These are phyloP conservation scores for Symbiodinium natans DNA, from an alignment of 73 alveolate species.

Conservation along the genomic window DNA sequence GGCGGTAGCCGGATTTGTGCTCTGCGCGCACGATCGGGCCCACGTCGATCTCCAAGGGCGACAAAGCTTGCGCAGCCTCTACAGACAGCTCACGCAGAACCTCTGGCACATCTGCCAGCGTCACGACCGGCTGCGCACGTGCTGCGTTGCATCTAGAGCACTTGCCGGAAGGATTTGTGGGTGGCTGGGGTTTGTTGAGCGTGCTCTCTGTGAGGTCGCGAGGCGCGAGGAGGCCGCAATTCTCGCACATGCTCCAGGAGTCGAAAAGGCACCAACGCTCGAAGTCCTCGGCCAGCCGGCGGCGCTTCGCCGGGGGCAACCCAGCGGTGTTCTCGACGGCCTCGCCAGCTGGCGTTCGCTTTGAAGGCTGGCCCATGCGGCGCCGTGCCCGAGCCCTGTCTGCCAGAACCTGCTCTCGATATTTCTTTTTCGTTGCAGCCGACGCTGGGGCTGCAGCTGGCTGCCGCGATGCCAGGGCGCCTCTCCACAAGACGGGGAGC, in stretches of 20 bases:
- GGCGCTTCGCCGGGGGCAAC: background rate
- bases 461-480: background rate
- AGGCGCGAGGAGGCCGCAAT: background rate
- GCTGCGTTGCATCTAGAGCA: background rate
- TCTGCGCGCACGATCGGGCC: background rate
- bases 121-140: background rate
- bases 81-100: background rate
- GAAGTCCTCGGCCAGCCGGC: background rate
- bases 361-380: background rate
- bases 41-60: constrained; percentile 6
- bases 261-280: background rate
- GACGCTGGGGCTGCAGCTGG: background rate
- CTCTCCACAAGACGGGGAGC: too few relatives aligned
- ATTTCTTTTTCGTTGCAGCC: background rate
- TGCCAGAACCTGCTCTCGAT: background rate
- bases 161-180: background rate
- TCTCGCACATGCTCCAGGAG: background rate
- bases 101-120: background rate
- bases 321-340: background rate
- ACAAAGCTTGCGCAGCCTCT: background rate
- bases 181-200: background rate
- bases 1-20: background rate
- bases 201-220: background rate
- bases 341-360: background rate
- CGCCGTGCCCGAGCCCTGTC: background rate